Percentiles rank a stretch among this genome's conserved stretches.
Evolutionary conservation across 2,329 filamentous ascomycete genomes (phyloP).

Genomic region (Fusarium globosum): DNA sequence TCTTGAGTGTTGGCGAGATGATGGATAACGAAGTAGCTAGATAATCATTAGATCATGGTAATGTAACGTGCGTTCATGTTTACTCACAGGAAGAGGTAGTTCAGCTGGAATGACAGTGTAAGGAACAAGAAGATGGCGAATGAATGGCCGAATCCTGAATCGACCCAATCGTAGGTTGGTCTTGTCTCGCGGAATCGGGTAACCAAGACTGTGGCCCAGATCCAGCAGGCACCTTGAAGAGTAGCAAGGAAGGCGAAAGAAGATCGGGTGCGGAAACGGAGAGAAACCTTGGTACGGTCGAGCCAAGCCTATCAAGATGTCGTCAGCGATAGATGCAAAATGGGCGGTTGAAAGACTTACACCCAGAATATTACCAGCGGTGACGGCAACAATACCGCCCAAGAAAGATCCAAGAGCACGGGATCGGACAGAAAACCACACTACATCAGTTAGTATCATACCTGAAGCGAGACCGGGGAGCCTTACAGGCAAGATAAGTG

Average conservation of each 20-base stretch:
- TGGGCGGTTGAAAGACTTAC: conserved; percentile 50
- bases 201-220: conserved; percentile 75
- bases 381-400: conserved; percentile 74
- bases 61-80: neutral
- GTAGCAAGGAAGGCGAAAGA: conserved; percentile 65
- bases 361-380: conserved; percentile 73
- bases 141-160: conserved; percentile 70
- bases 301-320: conserved; percentile 59
- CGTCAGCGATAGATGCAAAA: neutral
- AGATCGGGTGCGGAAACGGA: conserved; percentile 64
- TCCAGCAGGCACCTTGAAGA: conserved; percentile 77
- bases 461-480: rapidly evolving
- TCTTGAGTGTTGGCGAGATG: conserved; percentile 70
- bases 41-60: neutral
- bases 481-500: conserved; percentile 64
- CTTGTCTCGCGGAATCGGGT: conserved; percentile 67
- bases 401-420: conserved; percentile 78
- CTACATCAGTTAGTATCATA: conserved; percentile 33
- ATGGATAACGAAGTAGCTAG: conserved; percentile 75
- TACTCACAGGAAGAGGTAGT: conserved; percentile 75
- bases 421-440: conserved; percentile 77
- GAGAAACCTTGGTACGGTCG: conserved; percentile 65
- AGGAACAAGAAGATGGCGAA: conserved; percentile 77
- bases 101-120: conserved; percentile 75
- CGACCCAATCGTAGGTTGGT: conserved; percentile 74